Conservation (phyloP, 805 yeast genomes). For the Candida tammaniensis region DNA sequence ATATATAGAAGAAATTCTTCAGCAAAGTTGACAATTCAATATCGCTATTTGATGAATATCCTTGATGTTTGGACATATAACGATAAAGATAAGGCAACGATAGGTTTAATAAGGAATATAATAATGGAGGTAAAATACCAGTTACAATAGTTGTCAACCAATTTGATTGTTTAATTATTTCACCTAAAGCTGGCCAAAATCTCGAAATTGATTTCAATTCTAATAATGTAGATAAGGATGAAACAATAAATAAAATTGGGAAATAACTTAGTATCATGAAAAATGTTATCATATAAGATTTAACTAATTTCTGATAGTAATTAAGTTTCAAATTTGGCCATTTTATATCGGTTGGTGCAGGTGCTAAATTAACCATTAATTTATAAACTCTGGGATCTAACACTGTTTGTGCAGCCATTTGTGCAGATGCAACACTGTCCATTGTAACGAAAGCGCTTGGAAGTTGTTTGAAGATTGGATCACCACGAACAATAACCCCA, state of each 20-base stretch:
- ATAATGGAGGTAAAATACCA: slow-evolving; percentile 60
- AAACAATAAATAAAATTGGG: slow-evolving; percentile 52
- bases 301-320: slow-evolving; percentile 33
- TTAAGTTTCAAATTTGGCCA: slow-evolving; percentile 47
- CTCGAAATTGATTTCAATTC: slow-evolving; percentile 54
- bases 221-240: slow-evolving; percentile 55
- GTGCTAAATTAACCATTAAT: slow-evolving; percentile 41
- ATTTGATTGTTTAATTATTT: slow-evolving; percentile 48
- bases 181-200: slow-evolving; percentile 59
- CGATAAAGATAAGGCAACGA: slow-evolving; percentile 55
- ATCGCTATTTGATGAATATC: slow-evolving; percentile 55
- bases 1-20: slow-evolving; percentile 59
- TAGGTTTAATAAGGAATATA: slow-evolving; percentile 53
- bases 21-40: slow-evolving; percentile 54
- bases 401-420: slow-evolving; percentile 48
- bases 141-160: slow-evolving; percentile 55
- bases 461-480: slow-evolving; percentile 35
- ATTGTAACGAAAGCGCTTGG: slow-evolving; percentile 47
- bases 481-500: slow-evolving; percentile 17
- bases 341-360: slow-evolving; percentile 46
- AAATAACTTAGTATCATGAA: slow-evolving; percentile 49
- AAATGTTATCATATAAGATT: slow-evolving; percentile 40
- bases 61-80: slow-evolving; percentile 49
- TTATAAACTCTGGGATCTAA: slow-evolving; percentile 45
- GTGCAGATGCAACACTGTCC: slow-evolving; percentile 49